Percentiles rank a stretch among this genome's conserved stretches.
phyloP scores from a whole-genome alignment of 2,329 filamentous ascomycete species.

The Botrytis deweyae region DNA sequence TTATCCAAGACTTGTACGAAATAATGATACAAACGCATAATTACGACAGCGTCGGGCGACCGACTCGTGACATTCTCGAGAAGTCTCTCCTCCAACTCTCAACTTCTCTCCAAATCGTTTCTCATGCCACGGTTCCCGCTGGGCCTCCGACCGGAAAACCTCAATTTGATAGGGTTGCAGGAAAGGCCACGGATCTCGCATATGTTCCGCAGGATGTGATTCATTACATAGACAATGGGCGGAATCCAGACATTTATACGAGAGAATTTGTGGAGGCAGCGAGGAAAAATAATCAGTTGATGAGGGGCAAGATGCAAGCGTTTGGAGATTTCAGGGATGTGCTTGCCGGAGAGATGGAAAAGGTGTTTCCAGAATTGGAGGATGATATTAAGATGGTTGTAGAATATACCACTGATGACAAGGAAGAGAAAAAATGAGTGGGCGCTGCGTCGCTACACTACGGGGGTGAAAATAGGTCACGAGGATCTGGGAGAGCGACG shows the following conservation, averaged over 20 bases:
- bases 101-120: slow-evolving; percentile 12
- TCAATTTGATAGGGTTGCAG: background rate
- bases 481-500: background rate
- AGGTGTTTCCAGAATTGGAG: slow-evolving; percentile 36
- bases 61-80: slow-evolving; percentile 53
- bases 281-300: slow-evolving; percentile 63
- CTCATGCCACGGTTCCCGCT: slow-evolving; percentile 37
- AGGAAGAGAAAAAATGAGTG: background rate
- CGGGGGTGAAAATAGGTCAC: background rate
- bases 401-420: slow-evolving; percentile 26
- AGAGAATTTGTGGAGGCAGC: slow-evolving; percentile 71
- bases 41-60: slow-evolving; percentile 56
- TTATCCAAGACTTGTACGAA: slow-evolving; percentile 63
- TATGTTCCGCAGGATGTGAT: slow-evolving; percentile 61
- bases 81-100: slow-evolving; percentile 29
- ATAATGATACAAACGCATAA: slow-evolving; percentile 61
- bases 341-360: slow-evolving; percentile 47
- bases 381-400: slow-evolving; percentile 36
- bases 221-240: slow-evolving; percentile 68
- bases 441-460: too few species aligned
- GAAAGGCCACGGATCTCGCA: slow-evolving; percentile 43
- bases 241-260: slow-evolving; percentile 73
- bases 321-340: slow-evolving; percentile 62
- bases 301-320: slow-evolving; percentile 62
- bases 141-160: slow-evolving; percentile 39